Evolutionary conservation across 768 basidiomycete species (phyloP), one percentile per base, ranked within the genome.

Genomic region (Paxillus rubicundulus): DNA sequence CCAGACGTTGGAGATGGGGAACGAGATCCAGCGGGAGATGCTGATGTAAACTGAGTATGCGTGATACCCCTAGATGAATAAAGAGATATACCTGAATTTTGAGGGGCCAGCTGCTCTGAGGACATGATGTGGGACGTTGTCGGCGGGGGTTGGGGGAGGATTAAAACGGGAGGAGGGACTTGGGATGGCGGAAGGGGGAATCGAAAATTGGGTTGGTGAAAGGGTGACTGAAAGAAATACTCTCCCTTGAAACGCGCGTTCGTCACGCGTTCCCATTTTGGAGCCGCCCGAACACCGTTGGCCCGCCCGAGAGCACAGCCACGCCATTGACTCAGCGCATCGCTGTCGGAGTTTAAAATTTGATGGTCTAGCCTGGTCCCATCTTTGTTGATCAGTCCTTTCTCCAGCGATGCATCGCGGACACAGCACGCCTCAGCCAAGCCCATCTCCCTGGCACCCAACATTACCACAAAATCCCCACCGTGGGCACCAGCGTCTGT

Each of bases 1-100:
- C 80, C 77, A 49, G 78, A 75, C 43, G 56, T 21, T 27, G 89
- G 89, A 47, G 87, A 85, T 32, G 84, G 82, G 47, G 88, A 88
- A 69, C 87, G 86, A 61, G 90, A 91, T 66, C 75, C 79, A 54
- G 78, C 75, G 50, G 82, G 81, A 45, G 84, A 82, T 57, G 72
- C 81, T 85, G 52, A 3, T 24, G 56, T 16, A 40, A 48, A 17
- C 45, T 50, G 30, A 53, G 44, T 28, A 21, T 14, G n/a, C 8
- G 36, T 50, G 47, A n/a, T 28, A 36, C 55, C 61, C 58, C 63
- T 61, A 50, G 56, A 39, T 44, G 45, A 47, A 57, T 49, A 40
- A 42, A 41, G 10, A n/a, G 37, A 53, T 72, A 37, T 20, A 86
- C 87, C 77, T 67, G 81, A 75, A 63, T 79, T 79, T 63, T 76